Percentiles rank a stretch among this genome's conserved stretches.
Conservation (phyloP, 2,329 filamentous ascomycete genomes). For the Teratosphaeria zuluensis region DNA sequence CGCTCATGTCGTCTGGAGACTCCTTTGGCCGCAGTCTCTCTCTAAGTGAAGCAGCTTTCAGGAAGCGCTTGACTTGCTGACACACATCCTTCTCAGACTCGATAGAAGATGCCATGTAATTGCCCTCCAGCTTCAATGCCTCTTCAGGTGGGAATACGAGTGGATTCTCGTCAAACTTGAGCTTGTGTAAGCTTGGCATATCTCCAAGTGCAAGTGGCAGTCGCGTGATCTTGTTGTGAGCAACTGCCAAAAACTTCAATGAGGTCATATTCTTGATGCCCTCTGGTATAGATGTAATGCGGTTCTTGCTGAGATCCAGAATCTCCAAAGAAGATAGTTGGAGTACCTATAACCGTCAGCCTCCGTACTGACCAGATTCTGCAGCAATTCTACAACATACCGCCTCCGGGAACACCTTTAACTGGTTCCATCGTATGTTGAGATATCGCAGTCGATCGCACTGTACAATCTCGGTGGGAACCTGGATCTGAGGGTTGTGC, state of each 20-base stretch:
- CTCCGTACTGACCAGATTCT: not conserved
- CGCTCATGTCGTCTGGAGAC: slow-evolving; percentile 35
- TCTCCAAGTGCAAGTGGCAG: slow-evolving; percentile 77
- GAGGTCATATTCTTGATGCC: slow-evolving; percentile 74
- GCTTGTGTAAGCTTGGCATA: slow-evolving; percentile 77
- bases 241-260: slow-evolving; percentile 78
- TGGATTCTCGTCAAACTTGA: slow-evolving; percentile 85
- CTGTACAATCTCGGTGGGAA: slow-evolving; percentile 63
- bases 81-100: slow-evolving; percentile 53
- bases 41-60: slow-evolving; percentile 36
- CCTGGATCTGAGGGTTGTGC: slow-evolving; percentile 64
- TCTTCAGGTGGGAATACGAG: slow-evolving; percentile 61
- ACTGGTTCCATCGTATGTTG: slow-evolving; percentile 67
- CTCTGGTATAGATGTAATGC: slow-evolving; percentile 64
- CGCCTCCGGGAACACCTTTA: slow-evolving; percentile 55
- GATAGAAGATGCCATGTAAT: slow-evolving; percentile 27
- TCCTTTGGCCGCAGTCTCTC: slow-evolving; percentile 13
- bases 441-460: slow-evolving; percentile 70
- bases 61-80: slow-evolving; percentile 49
- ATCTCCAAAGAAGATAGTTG: slow-evolving; percentile 82
- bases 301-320: slow-evolving; percentile 83
- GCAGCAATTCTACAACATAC: slow-evolving; percentile 35
- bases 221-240: slow-evolving; percentile 77
- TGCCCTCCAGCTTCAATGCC: slow-evolving; percentile 22
- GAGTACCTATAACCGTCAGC: slow-evolving; percentile 55